A percentile compares a stretch with the other conserved stretches of the same genome.
phyloP scores from a whole-genome alignment of 140 eudicot genomes.

The Anethum foeniculum region DNA sequence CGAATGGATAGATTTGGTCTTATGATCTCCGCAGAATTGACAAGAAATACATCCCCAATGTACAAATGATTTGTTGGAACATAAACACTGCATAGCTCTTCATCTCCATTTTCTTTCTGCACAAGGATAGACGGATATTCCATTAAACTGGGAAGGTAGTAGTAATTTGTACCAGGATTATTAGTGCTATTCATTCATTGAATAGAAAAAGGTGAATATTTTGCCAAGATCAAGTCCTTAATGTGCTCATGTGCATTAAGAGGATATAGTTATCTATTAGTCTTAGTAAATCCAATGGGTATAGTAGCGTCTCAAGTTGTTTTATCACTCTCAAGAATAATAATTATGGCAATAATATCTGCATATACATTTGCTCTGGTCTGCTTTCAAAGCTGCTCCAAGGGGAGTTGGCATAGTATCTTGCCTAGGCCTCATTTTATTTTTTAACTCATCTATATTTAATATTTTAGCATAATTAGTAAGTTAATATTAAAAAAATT shows the following conservation, averaged over 20 bases:
- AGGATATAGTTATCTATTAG: not conserved
- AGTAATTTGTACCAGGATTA: not conserved
- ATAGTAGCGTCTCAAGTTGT: not conserved
- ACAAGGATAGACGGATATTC: not conserved
- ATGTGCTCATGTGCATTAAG: not conserved
- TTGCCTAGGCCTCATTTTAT: not conserved
- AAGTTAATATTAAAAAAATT: too few relatives aligned
- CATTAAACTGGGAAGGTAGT: conserved; percentile 34
- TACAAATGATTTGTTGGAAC: conserved; percentile 84
- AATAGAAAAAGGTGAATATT: not conserved
- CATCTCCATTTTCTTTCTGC: conserved; percentile 40
- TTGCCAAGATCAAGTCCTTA: not conserved
- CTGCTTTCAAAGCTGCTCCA: not conserved
- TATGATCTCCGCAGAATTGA: conserved; percentile 61
- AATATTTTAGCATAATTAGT: too few relatives aligned
- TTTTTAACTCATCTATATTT: not conserved
- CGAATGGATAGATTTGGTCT: conserved; percentile 79
- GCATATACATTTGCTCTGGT: not conserved
- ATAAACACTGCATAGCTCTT: conserved; percentile 66
- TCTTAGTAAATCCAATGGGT: not conserved
- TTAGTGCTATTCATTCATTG: not conserved
- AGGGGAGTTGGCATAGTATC: too few relatives aligned
- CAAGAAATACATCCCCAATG: conserved; percentile 72
- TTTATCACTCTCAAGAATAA: not conserved
- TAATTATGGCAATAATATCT: not conserved